These are phyloP conservation scores for Diospyros kaki DNA, from an alignment of 148 eudicot genomes.

Conservation along the genomic window DNA sequence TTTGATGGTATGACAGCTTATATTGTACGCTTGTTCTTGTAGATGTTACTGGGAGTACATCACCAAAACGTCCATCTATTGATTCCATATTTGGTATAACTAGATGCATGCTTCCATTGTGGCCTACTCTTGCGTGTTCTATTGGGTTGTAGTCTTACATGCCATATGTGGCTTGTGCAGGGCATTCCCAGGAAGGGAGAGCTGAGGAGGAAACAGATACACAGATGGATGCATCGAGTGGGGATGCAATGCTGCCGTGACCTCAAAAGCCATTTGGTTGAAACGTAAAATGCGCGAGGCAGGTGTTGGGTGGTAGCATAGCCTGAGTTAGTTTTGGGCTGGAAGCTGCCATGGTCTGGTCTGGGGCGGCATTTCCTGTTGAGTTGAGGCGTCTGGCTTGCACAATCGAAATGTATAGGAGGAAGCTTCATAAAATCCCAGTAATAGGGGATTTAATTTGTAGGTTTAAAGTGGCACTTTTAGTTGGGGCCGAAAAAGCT, in stretches of 20 bases:
- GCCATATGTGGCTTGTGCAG: slow-evolving; percentile 22
- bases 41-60: slow-evolving; percentile 63
- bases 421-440: slow-evolving; percentile 17
- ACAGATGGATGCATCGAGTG: slow-evolving; percentile 56
- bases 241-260: slow-evolving; percentile 63
- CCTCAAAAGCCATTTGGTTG: neutral
- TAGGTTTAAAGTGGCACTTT: neutral
- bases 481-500: neutral
- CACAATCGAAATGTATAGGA: slow-evolving; percentile 61
- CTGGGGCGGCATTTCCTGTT: slow-evolving; percentile 12
- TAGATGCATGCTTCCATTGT: neutral
- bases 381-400: slow-evolving; percentile 16
- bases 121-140: neutral
- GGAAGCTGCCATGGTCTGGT: slow-evolving; percentile 12
- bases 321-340: slow-evolving; percentile 31
- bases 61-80: slow-evolving; percentile 54
- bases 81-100: slow-evolving; percentile 50
- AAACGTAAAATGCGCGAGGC: neutral
- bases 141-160: slow-evolving; percentile 14
- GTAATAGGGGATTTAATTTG: slow-evolving; percentile 5
- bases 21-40: slow-evolving; percentile 6
- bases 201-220: slow-evolving; percentile 56
- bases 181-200: slow-evolving; percentile 40
- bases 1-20: too few species aligned
- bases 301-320: slow-evolving; percentile 24